Base-by-base conservation (phyloP, 768 basidiomycete genomes). In the Boletales sp. region DNA sequence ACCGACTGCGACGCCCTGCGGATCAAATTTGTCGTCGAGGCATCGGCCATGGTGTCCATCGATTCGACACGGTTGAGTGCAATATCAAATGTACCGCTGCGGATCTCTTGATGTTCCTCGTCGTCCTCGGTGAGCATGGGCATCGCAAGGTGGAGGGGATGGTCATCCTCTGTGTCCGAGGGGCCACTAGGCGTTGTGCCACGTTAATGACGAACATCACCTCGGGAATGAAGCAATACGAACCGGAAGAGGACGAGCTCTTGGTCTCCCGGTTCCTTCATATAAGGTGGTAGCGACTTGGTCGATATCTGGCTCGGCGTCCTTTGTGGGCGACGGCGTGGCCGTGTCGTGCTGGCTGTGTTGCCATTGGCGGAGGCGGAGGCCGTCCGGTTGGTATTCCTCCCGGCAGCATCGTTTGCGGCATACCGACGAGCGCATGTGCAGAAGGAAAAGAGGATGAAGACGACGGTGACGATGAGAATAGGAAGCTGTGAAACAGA, bases 261-360 rank as follows among this genome's bases (percentile, higher is more conserved):
- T 35, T 84, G 74, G 42, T 90, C 90, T 14, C 88, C 89, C 0
- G 90, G 87, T 52, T 92, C 89, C 67, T 90, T 90, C 72, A 80
- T 87, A 57, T 92, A 92, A 27, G 76, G 80, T 6, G 90, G 90
- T 29, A 92, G 64, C 6, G 85, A 89, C 27, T 77, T 80, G 8
- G 87, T 88, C 6, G 87, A 89, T 45, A 90, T 82, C 64, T 90
- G 87, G 40, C 87, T 90, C 4, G 90, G 85, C 5, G 87, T 90
- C 34, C 86, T 76, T 31, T 75, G 68, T 8, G 71, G 70, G 43
- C 78, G 71, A 21, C 67, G 56, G 17, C 52, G 47, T 8, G 59
- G 21, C 35, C 53, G 47, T 4, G 37, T 21, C 32, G 45, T 24
- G 37, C 18, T 38, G 8, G 39, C 14, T 8, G 30, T 6, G 31